Evolutionary conservation across 2,329 filamentous ascomycete genomes (phyloP).

Genomic region (Hymenoscyphus scutula): DNA sequence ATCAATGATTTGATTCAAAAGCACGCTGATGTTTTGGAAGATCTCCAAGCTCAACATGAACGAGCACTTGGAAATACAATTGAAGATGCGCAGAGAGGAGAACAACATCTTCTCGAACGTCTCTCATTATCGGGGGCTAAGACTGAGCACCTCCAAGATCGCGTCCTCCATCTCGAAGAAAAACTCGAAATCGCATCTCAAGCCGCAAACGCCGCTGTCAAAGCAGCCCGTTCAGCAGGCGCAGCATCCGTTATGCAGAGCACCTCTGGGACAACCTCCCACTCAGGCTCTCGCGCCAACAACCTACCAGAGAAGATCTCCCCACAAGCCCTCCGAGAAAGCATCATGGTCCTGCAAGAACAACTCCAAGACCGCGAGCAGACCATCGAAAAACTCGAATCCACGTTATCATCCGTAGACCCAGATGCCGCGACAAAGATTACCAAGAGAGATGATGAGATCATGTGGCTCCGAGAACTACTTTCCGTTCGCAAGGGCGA

Average conservation of each 20-base stretch:
- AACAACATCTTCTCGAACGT: constrained; percentile 77
- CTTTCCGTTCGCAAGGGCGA: constrained; percentile 88
- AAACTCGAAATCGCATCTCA: constrained; percentile 85
- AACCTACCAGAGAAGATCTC: constrained; percentile 81
- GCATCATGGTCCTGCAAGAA: constrained; percentile 93
- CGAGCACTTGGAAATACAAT: constrained; percentile 68
- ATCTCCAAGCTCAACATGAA: constrained; percentile 72
- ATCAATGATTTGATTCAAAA: constrained; percentile 52
- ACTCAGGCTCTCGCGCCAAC: constrained; percentile 40
- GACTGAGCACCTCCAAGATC: constrained; percentile 81
- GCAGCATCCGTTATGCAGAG: constrained; percentile 10
- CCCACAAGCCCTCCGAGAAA: constrained; percentile 90
- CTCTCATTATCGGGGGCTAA: constrained; percentile 81
- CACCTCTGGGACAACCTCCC: constrained; percentile 24
- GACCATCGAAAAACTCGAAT: constrained; percentile 83
- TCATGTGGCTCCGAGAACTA: constrained; percentile 90
- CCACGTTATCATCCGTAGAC: constrained; percentile 65
- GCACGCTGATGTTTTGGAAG: constrained; percentile 69
- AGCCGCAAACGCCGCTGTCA: constrained; percentile 59
- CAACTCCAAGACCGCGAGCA: constrained; percentile 93
- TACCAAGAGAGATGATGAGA: constrained; percentile 89
- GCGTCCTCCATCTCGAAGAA: constrained; percentile 80
- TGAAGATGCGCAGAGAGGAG: constrained; percentile 79
- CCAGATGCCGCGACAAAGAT: constrained; percentile 78
- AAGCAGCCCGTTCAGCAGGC: constrained; percentile 34